Evolutionary conservation across 148 eudicot species (phyloP), one percentile per base, ranked within the genome.

Genomic region (Silene uniflora): DNA sequence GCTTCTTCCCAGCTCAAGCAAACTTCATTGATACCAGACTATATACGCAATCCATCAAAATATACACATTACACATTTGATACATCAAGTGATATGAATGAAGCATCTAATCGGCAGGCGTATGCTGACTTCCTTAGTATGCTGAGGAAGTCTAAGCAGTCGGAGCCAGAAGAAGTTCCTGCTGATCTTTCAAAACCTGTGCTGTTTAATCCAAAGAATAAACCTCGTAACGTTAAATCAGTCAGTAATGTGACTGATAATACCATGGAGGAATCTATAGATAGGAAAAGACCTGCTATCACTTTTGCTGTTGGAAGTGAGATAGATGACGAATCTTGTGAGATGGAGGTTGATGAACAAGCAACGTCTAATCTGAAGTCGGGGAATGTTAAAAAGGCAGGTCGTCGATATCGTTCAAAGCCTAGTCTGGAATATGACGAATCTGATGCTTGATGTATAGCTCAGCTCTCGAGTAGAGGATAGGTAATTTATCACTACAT

Each of bases 341-440:
- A 81, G 61, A 92, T 92, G 97, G 94, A 92, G 73, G 92, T 87
- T 80, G 97, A 92, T 68, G 86, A 87, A 69, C 83, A 81, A 72
- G 76, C 72, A 73, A 55, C 62, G 18, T 69, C 77, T 69, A 74
- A 58, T 44, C 60, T 60, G 39, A 77, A 58, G 66, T 73, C 35
- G 67, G 78, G 74, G 19, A 81, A 73, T 82, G 76, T 68, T 44
- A 81, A 61, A 69, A 86, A 78, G 81, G 46, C 82, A 67, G 76
- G 84, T 75, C 92, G 94, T 44, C 79, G 69, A 56, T 92, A 89
- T 83, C 91, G 97, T 68, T 56, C 87, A 44, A 92, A 84, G 81
- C 69, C 21, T 62, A 71, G 61, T 24, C 22, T 23, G 55, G 77
- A 73, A 61, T 49, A 55, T 17, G 80, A 83, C 35, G 81, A 83